Conservation (phyloP, 805 yeast species). For the Candida ficus region DNA sequence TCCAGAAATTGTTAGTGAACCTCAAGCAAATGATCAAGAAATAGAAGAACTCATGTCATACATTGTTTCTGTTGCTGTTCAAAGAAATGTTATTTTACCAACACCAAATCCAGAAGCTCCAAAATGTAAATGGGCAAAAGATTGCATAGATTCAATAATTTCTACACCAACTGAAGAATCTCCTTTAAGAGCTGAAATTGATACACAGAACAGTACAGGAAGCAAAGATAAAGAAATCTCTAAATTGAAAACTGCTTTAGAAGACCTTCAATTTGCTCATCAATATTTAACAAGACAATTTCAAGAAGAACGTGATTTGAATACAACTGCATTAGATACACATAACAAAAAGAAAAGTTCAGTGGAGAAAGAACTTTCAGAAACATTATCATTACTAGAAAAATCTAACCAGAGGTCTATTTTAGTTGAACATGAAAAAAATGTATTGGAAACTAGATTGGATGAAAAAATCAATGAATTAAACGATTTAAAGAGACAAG, state of each 20-base stretch:
- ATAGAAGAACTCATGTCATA: slow-evolving; percentile 22
- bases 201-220: not conserved
- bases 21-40: slow-evolving; percentile 4
- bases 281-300: slow-evolving; percentile 62
- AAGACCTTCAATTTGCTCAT: slow-evolving; percentile 68
- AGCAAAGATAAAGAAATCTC: slow-evolving; percentile 14
- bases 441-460: slow-evolving; percentile 26
- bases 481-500: slow-evolving; percentile 38
- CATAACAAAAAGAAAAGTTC: slow-evolving; percentile 44
- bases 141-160: slow-evolving; percentile 16
- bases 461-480: slow-evolving; percentile 35
- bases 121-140: slow-evolving; percentile 22
- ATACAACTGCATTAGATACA: slow-evolving; percentile 46
- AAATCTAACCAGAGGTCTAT: slow-evolving; percentile 32
- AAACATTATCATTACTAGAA: slow-evolving; percentile 32
- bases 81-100: slow-evolving; percentile 20
- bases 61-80: slow-evolving; percentile 24
- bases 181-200: too few species aligned
- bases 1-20: not conserved
- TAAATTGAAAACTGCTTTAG: slow-evolving; percentile 50
- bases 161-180: too few species aligned
- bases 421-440: slow-evolving; percentile 32
- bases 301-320: slow-evolving; percentile 57
- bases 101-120: slow-evolving; percentile 15
- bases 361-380: slow-evolving; percentile 47